phyloP scores from a whole-genome alignment of 768 basidiomycete species.

The Kwoniella shandongensis region DNA sequence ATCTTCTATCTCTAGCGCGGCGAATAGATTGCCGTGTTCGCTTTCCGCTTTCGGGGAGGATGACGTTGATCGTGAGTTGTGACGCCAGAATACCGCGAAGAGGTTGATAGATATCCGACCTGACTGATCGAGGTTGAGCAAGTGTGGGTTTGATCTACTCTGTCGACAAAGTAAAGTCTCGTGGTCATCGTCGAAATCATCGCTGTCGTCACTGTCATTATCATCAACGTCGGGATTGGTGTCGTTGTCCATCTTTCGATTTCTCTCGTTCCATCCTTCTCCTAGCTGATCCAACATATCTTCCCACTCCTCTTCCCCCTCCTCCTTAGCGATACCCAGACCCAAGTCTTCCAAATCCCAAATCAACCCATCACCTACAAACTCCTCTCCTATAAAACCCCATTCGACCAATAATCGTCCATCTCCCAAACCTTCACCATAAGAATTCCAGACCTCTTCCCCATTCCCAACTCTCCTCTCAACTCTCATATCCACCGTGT shows the following conservation, averaged over 20 bases:
- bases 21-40: background rate
- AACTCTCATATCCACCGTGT: slow-evolving; percentile 33
- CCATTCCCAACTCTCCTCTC: slow-evolving; percentile 21
- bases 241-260: background rate
- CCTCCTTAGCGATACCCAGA: background rate
- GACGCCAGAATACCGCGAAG: background rate
- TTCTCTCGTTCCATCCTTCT: too few species aligned
- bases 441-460: slow-evolving; percentile 36
- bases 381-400: slow-evolving; percentile 33
- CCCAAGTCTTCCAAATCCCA: slow-evolving; percentile 13
- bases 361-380: slow-evolving; percentile 16
- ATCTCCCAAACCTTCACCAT: slow-evolving; percentile 35
- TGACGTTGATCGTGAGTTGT: too few species aligned
- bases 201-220: background rate
- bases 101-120: slow-evolving; percentile 17
- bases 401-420: slow-evolving; percentile 33
- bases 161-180: slow-evolving; percentile 9
- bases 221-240: background rate
- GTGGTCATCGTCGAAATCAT: slow-evolving; percentile 1
- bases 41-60: too few species aligned
- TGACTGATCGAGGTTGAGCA: slow-evolving; percentile 21
- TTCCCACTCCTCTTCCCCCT: background rate
- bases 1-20: background rate
- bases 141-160: background rate
- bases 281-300: too few species aligned